Conservation (phyloP, 345 rosid species). For the Euphorbia lathyris region DNA sequence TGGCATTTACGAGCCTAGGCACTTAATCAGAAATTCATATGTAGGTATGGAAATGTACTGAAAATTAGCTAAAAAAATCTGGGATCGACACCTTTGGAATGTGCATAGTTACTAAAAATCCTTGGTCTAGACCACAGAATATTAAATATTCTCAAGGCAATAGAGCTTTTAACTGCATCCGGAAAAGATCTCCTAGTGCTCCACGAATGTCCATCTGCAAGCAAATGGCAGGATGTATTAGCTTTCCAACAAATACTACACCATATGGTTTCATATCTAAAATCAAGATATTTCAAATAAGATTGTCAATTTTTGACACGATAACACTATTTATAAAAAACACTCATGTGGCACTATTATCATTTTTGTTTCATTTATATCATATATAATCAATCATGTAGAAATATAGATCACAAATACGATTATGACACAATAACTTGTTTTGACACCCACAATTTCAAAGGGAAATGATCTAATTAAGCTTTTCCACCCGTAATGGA, state of each 20-base stretch:
- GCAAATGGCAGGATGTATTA: constrained; percentile 7
- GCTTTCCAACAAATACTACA: not conserved
- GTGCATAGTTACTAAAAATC: constrained; percentile 22
- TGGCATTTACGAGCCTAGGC: not conserved
- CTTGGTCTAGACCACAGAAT: constrained; percentile 11
- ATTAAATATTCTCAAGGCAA: constrained; percentile 40
- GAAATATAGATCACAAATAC: too few species aligned
- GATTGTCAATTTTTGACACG: too few species aligned
- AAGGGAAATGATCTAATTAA: not conserved
- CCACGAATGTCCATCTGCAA: constrained; percentile 90
- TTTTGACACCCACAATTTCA: not conserved
- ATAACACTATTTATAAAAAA: too few species aligned
- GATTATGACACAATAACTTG: too few species aligned
- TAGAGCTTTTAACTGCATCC: constrained; percentile 74
- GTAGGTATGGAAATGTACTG: not conserved
- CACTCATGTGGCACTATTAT: too few species aligned
- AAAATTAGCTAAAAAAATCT: not conserved
- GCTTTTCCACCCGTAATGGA: not conserved
- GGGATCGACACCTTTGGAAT: constrained; percentile 4
- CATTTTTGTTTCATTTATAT: too few species aligned
- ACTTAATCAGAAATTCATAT: constrained; percentile 9
- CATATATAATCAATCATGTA: too few species aligned
- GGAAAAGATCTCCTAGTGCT: constrained; percentile 82
- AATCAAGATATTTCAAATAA: too few species aligned
- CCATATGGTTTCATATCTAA: too few species aligned